Evolutionary conservation across 1,284 basidiomycete species (phyloP).

Genomic region (Gymnopus androsaceus): DNA sequence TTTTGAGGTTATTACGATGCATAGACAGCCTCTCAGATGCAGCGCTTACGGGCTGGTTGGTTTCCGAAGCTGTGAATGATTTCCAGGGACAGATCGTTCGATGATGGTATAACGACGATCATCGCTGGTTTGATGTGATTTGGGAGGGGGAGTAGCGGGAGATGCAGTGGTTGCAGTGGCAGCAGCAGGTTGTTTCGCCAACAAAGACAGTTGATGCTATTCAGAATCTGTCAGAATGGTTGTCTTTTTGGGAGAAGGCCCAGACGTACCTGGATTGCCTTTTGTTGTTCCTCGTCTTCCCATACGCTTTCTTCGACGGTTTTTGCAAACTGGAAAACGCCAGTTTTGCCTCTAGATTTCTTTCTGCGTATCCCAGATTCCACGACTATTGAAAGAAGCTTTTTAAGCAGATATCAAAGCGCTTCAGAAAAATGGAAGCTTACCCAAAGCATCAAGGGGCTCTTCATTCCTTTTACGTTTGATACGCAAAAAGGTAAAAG

Average conservation of each 20-base stretch:
- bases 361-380: slow-evolving; percentile 62
- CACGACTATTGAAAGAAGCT: slow-evolving; percentile 47
- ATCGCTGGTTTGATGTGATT: slow-evolving; percentile 26
- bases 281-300: slow-evolving; percentile 57
- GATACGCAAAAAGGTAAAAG: slow-evolving; percentile 73
- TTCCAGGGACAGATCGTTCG: slow-evolving; percentile 30
- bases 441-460: slow-evolving; percentile 75
- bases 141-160: slow-evolving; percentile 25
- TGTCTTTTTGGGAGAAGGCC: background rate
- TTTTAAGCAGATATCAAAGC: background rate
- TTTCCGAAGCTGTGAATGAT: slow-evolving; percentile 11
- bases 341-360: slow-evolving; percentile 57
- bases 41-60: slow-evolving; percentile 9
- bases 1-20: background rate
- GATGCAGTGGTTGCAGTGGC: slow-evolving; percentile 22
- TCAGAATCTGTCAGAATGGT: background rate
- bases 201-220: slow-evolving; percentile 1
- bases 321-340: slow-evolving; percentile 76
- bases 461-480: slow-evolving; percentile 80
- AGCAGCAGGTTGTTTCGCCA: background rate
- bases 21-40: background rate
- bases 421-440: background rate
- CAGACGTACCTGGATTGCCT: slow-evolving; percentile 57
- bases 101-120: slow-evolving; percentile 49
- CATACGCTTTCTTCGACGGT: slow-evolving; percentile 72